phyloP scores from a whole-genome alignment of 2,329 filamentous ascomycete species.

The Stylonectria norvegica region DNA sequence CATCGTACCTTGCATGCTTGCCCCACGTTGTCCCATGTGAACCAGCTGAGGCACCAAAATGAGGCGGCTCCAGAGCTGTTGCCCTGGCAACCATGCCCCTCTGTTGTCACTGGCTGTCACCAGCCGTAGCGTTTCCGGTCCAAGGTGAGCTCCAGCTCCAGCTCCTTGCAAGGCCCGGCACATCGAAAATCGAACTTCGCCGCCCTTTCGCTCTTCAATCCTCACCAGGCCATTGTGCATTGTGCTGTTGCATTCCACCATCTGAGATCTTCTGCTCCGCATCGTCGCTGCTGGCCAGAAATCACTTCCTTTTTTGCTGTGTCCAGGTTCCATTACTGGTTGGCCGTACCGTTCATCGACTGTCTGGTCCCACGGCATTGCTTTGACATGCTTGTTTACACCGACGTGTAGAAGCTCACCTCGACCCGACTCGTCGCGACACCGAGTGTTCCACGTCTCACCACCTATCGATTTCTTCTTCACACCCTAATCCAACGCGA shows the following conservation, averaged over 20 bases:
- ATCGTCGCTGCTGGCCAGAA: not conserved
- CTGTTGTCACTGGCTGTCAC: conserved; percentile 9
- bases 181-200: too few relatives aligned
- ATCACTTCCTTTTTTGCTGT: not conserved
- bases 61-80: too few relatives aligned
- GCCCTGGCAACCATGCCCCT: conserved; percentile 9
- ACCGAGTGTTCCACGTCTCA: not conserved
- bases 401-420: conserved; percentile 13
- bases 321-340: not conserved
- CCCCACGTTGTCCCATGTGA: not conserved
- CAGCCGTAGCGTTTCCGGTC: too few relatives aligned
- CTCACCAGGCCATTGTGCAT: conserved; percentile 13
- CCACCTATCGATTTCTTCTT: not conserved
- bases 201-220: conserved; percentile 9
- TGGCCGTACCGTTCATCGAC: too few relatives aligned
- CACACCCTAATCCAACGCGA: conserved; percentile 3
- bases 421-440: conserved; percentile 1
- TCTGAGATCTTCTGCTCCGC: not conserved
- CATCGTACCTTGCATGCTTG: too few relatives aligned
- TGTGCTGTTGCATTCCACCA: conserved; percentile 6
- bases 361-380: conserved; percentile 5
- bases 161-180: conserved; percentile 9
- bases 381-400: conserved; percentile 24
- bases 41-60: not conserved
- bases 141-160: conserved; percentile 14